These are phyloP conservation scores for Bisporella sp. DNA, from an alignment of 2,329 filamentous ascomycete species.

Conservation along the genomic window DNA sequence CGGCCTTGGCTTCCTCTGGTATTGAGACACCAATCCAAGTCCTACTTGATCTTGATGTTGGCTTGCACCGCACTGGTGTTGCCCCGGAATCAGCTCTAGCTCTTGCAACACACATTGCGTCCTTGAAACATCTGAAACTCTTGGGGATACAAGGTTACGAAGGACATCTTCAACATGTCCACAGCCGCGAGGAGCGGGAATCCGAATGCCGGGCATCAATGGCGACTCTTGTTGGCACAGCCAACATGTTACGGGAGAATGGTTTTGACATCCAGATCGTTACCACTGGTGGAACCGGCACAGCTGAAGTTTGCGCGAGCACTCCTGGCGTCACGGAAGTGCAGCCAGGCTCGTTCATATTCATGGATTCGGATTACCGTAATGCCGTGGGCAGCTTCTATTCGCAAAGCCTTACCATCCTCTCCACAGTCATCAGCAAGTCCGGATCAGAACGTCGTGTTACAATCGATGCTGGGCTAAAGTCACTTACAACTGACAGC, in stretches of 20 bases:
- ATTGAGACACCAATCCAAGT: conserved; percentile 33
- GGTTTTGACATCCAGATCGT: conserved; percentile 41
- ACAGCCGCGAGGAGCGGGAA: conserved; percentile 35
- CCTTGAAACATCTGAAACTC: conserved; percentile 33
- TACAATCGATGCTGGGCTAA: conserved; percentile 43
- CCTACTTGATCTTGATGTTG: conserved; percentile 43
- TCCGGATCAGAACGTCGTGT: conserved; percentile 34
- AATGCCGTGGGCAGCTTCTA: conserved; percentile 43
- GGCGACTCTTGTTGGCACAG: conserved; percentile 36
- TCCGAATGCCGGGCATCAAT: conserved; percentile 38
- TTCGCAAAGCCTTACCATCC: conserved; percentile 40
- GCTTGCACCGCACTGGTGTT: conserved; percentile 42
- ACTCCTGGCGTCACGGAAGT: conserved; percentile 45
- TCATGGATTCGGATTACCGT: conserved; percentile 51
- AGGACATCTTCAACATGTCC: conserved; percentile 45
- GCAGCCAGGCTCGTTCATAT: conserved; percentile 47
- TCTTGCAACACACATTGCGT: conserved; percentile 33
- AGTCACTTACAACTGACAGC: conserved; percentile 44
- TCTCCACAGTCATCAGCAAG: conserved; percentile 41
- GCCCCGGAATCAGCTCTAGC: conserved; percentile 32
- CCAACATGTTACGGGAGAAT: conserved; percentile 32
- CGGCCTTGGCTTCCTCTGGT: conserved; percentile 30
- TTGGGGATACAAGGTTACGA: conserved; percentile 47
- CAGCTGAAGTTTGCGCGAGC: conserved; percentile 43
- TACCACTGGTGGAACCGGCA: conserved; percentile 45